Percentiles rank a stretch among this genome's conserved stretches.
phyloP scores from a whole-genome alignment of 2,329 filamentous ascomycete species.

The Pezizomycotina sp. region DNA sequence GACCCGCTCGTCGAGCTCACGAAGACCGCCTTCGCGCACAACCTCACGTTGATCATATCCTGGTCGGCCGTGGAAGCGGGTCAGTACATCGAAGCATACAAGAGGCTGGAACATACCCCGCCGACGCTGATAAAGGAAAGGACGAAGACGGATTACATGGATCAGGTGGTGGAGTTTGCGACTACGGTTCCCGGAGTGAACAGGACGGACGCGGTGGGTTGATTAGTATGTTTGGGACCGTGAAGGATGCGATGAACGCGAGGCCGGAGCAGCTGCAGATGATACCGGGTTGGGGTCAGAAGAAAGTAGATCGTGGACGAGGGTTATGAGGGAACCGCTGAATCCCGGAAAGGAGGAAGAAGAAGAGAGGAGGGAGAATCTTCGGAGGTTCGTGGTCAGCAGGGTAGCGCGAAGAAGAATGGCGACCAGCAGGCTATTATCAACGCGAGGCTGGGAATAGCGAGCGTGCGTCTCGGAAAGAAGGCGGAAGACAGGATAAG shows the following conservation, averaged over 20 bases:
- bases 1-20: conserved; percentile 75
- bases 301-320: conserved; percentile 52
- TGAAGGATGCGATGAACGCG: conserved; percentile 75
- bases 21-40: conserved; percentile 83
- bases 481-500: too few relatives aligned
- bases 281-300: conserved; percentile 87
- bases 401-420: conserved; percentile 4
- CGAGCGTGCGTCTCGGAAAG: too few relatives aligned
- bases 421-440: too few relatives aligned
- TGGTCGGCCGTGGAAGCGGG: conserved; percentile 91
- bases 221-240: conserved; percentile 79
- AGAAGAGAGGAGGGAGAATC: conserved; percentile 20
- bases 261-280: conserved; percentile 67
- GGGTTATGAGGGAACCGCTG: conserved; percentile 9
- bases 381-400: conserved; percentile 18
- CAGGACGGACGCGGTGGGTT: conserved; percentile 81
- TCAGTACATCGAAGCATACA: conserved; percentile 86
- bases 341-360: conserved; percentile 8
- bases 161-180: conserved; percentile 79
- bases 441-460: too few relatives aligned
- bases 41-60: conserved; percentile 77
- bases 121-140: conserved; percentile 67
- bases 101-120: conserved; percentile 79
- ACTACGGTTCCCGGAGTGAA: conserved; percentile 81
- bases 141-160: conserved; percentile 67